phyloP scores from a whole-genome alignment of 441 rosid species.

The Aquilaria agallochum region DNA sequence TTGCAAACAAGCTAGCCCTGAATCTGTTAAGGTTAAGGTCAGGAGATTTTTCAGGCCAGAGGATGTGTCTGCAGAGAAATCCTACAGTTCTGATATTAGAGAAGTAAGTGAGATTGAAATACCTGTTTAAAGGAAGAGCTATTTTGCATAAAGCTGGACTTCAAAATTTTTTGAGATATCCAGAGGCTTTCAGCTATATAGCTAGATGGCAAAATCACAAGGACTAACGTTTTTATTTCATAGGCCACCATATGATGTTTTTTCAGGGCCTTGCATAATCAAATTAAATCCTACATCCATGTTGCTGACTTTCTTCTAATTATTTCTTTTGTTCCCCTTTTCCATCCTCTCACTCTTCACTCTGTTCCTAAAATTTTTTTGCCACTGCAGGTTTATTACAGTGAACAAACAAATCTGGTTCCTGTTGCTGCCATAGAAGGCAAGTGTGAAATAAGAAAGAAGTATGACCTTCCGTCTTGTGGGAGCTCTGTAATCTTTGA shows the following conservation, averaged over 20 bases:
- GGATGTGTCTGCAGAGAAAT: constrained; percentile 76
- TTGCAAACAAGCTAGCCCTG: constrained; percentile 20
- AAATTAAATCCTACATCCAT: too few relatives aligned
- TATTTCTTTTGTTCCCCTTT: too few relatives aligned
- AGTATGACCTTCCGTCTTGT: constrained; percentile 44
- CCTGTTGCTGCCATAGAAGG: constrained; percentile 46
- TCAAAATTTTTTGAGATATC: too few relatives aligned
- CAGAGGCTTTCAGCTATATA: too few relatives aligned
- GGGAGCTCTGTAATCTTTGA: constrained; percentile 43
- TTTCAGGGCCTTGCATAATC: too few relatives aligned
- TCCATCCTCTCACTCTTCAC: too few relatives aligned
- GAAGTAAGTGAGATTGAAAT: constrained; percentile 40
- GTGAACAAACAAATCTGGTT: constrained; percentile 39
- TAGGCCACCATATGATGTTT: too few relatives aligned
- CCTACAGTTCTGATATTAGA: constrained; percentile 67
- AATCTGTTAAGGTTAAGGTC: constrained; percentile 47
- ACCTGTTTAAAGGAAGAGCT: too few relatives aligned
- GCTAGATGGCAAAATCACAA: too few relatives aligned
- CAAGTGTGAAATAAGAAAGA: constrained; percentile 79
- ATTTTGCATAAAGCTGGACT: too few relatives aligned
- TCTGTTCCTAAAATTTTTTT: constrained; percentile 1
- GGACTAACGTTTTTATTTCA: too few relatives aligned
- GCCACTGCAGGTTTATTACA: constrained; percentile 58
- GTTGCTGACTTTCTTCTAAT: too few relatives aligned
- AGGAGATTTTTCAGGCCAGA: constrained; percentile 80